Conservation (phyloP, 2,329 filamentous ascomycete species). For the Stachybotrys echinatus region DNA sequence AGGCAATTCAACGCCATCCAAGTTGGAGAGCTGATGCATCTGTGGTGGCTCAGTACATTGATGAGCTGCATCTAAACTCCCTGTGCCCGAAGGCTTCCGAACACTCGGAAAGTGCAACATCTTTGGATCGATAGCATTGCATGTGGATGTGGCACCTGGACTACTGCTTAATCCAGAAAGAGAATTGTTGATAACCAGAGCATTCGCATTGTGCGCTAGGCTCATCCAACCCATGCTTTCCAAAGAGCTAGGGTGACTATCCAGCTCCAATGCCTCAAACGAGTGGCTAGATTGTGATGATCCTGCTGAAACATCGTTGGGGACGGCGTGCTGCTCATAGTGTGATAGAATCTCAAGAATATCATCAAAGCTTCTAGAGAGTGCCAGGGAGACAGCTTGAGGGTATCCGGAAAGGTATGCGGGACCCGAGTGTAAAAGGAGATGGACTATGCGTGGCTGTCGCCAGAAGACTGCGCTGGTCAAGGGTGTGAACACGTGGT, state of each 20-base stretch:
- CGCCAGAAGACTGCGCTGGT: slow-evolving; percentile 20
- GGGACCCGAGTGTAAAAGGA: slow-evolving; percentile 12
- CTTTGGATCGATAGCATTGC: background rate
- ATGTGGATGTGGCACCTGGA: background rate
- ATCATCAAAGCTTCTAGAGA: slow-evolving; percentile 8
- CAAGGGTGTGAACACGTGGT: slow-evolving; percentile 19
- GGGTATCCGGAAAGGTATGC: slow-evolving; percentile 12
- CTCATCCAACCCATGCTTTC: background rate
- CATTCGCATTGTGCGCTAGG: slow-evolving; percentile 3
- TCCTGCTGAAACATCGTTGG: background rate
- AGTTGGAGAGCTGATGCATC: no score
- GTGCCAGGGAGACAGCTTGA: slow-evolving; percentile 16
- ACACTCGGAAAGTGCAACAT: background rate
- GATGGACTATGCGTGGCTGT: slow-evolving; percentile 13
- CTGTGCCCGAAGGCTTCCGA: background rate
- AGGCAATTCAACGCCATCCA: background rate
- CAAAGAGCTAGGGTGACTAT: background rate
- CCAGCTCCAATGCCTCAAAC: background rate
- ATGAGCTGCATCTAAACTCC: background rate
- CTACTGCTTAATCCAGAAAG: background rate
- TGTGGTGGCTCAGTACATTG: no score
- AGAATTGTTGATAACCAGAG: background rate
- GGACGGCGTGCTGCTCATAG: background rate
- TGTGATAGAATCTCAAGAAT: slow-evolving; percentile 13
- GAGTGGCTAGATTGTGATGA: background rate